These are phyloP conservation scores for Haplosporangium sp. DNA, from an alignment of 371 early-diverging fungal species.

Conservation along the genomic window DNA sequence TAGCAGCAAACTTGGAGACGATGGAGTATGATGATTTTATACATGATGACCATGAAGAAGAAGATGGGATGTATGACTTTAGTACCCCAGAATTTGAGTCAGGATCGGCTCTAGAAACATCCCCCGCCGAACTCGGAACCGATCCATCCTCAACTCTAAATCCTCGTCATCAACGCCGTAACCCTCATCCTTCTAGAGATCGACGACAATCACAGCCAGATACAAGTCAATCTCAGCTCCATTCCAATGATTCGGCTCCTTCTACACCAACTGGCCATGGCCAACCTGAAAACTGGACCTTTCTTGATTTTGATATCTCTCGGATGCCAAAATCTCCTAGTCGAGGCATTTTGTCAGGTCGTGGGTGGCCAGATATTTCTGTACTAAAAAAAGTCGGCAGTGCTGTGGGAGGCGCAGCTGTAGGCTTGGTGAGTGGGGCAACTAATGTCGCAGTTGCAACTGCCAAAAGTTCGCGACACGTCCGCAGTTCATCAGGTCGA, in stretches of 20 bases:
- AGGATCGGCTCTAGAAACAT: neutral
- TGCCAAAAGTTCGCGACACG: constrained; percentile 13
- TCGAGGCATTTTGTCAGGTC: constrained; percentile 33
- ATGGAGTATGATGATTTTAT: constrained; percentile 43
- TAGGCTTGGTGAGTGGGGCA: constrained; percentile 34
- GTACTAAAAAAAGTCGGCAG: constrained; percentile 38
- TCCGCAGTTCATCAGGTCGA: constrained; percentile 4
- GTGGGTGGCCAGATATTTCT: constrained; percentile 48
- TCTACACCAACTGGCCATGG: constrained; percentile 6
- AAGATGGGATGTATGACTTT: constrained; percentile 46
- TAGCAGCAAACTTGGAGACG: constrained; percentile 33
- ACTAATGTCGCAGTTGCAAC: constrained; percentile 12
- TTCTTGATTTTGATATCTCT: constrained; percentile 42
- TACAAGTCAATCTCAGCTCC: neutral
- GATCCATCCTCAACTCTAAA: neutral
- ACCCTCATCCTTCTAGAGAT: constrained; percentile 37
- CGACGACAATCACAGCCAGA: constrained; percentile 21
- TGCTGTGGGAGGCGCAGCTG: constrained; percentile 49
- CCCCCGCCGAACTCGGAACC: neutral
- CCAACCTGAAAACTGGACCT: constrained; percentile 53
- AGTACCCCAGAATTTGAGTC: neutral
- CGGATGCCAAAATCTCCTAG: constrained; percentile 41
- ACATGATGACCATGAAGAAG: constrained; percentile 50
- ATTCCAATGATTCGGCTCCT: neutral
- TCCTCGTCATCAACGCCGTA: constrained; percentile 23